These are phyloP conservation scores for Exophiala spinifera DNA, from an alignment of 2,329 filamentous ascomycete genomes.

Conservation along the genomic window DNA sequence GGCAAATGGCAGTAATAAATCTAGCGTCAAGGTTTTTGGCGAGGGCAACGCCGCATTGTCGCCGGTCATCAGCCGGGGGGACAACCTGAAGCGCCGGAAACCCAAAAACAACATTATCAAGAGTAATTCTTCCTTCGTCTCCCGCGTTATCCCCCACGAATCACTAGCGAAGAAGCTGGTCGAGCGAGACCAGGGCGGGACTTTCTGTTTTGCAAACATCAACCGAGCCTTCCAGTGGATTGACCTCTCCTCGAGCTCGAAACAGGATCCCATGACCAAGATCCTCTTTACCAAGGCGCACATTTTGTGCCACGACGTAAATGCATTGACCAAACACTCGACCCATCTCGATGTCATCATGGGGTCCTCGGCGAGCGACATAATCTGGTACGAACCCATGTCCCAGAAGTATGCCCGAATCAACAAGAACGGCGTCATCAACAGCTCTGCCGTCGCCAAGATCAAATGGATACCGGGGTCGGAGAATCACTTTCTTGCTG, in stretches of 20 bases:
- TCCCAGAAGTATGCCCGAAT: constrained; percentile 92
- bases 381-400: constrained; percentile 98
- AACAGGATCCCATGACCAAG: constrained; percentile 89
- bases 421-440: constrained; percentile 95
- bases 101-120: constrained; percentile 98
- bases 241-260: constrained; percentile 67
- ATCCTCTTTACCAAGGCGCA: constrained; percentile 96
- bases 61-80: constrained; percentile 63
- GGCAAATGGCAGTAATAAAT: constrained; percentile 38
- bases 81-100: constrained; percentile 71
- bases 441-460: constrained; percentile 76
- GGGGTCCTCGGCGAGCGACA: constrained; percentile 93
- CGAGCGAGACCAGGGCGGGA: constrained; percentile 72
- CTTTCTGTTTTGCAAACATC: constrained; percentile 92
- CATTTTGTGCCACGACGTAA: constrained; percentile 90
- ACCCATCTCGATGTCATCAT: constrained; percentile 87
- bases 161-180: constrained; percentile 71
- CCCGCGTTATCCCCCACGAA: constrained; percentile 90
- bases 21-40: constrained; percentile 67
- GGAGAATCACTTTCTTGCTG: constrained; percentile 86
- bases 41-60: constrained; percentile 76
- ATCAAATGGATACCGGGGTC: constrained; percentile 94
- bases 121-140: constrained; percentile 97
- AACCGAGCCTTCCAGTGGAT: constrained; percentile 96
- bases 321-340: constrained; percentile 72